phyloP scores from a whole-genome alignment of 2,329 filamentous ascomycete species.

The Paracorniculantispora psalliotae region DNA sequence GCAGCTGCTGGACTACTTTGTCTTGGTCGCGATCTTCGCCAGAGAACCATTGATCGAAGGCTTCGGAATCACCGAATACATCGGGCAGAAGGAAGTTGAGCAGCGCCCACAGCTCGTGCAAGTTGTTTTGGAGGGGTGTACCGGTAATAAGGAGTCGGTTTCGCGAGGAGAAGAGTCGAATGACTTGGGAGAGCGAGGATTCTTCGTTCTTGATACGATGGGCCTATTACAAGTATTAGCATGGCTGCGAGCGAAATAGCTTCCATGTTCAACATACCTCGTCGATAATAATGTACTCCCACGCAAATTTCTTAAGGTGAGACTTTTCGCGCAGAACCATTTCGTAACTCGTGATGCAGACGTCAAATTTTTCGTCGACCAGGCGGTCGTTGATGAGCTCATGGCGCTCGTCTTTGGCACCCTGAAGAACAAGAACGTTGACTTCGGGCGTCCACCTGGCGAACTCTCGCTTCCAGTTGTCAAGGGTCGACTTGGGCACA shows the following conservation, averaged over 20 bases:
- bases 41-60: slow-evolving; percentile 98
- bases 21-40: slow-evolving; percentile 87
- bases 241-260: not conserved
- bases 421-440: slow-evolving; percentile 88
- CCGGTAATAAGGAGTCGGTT: slow-evolving; percentile 95
- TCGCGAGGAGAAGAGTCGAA: slow-evolving; percentile 90
- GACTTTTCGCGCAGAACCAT: slow-evolving; percentile 96
- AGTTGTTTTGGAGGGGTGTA: slow-evolving; percentile 93
- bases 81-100: slow-evolving; percentile 97
- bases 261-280: slow-evolving; percentile 42
- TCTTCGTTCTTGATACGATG: slow-evolving; percentile 99
- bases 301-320: slow-evolving; percentile 94
- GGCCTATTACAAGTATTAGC: slow-evolving; percentile 36
- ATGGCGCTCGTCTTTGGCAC: slow-evolving; percentile 88
- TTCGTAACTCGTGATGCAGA: slow-evolving; percentile 97
- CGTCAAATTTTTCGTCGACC: slow-evolving; percentile 93
- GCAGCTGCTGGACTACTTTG: slow-evolving; percentile 90
- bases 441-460: slow-evolving; percentile 91
- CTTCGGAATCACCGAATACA: slow-evolving; percentile 93
- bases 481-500: slow-evolving; percentile 93
- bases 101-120: slow-evolving; percentile 95
- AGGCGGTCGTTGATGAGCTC: slow-evolving; percentile 84
- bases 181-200: slow-evolving; percentile 92
- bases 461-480: slow-evolving; percentile 98
- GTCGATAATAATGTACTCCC: slow-evolving; percentile 99